Percentiles rank a stretch among this genome's conserved stretches.
Conservation (phyloP, 768 basidiomycete genomes). For the Macrocybe gigantea region DNA sequence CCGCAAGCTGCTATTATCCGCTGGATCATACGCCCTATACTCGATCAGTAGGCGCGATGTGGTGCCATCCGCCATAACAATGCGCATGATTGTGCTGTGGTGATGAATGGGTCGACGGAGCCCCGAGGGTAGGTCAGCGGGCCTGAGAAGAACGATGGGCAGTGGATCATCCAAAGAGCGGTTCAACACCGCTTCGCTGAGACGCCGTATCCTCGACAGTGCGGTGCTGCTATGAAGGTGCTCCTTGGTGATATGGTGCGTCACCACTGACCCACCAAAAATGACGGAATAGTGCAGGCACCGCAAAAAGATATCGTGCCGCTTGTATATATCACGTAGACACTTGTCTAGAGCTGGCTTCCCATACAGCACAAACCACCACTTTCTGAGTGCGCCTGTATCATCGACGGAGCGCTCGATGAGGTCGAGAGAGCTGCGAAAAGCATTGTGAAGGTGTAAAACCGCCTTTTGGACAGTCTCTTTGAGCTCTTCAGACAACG, state of each 20-base stretch:
- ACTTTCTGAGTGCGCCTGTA: not conserved
- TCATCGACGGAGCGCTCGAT: not conserved
- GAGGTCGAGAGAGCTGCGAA: not conserved
- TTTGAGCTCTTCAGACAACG: not conserved
- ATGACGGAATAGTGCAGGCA: slow-evolving; percentile 4
- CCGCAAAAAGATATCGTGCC: slow-evolving; percentile 2
- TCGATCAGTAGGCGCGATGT: not conserved
- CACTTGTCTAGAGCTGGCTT: slow-evolving; percentile 2
- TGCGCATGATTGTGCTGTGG: not conserved
- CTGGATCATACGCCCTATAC: slow-evolving; percentile 3
- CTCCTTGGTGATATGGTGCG: slow-evolving; percentile 1
- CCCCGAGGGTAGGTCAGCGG: not conserved
- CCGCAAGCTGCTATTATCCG: slow-evolving; percentile 1
- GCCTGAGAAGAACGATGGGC: slow-evolving; percentile 1
- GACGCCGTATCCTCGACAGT: not conserved
- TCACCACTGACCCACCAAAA: slow-evolving; percentile 1
- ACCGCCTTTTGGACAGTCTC: slow-evolving; percentile 2
- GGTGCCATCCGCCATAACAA: no score
- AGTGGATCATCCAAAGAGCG: not conserved
- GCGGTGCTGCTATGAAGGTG: not conserved
- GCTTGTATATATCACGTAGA: slow-evolving; percentile 1
- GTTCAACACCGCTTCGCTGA: slow-evolving; percentile 1
- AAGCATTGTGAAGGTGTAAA: not conserved
- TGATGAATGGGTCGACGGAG: not conserved
- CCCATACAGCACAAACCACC: slow-evolving; percentile 4